These are phyloP conservation scores for Leccinellum rugosiceps DNA, from an alignment of 768 basidiomycete species.

Conservation along the genomic window DNA sequence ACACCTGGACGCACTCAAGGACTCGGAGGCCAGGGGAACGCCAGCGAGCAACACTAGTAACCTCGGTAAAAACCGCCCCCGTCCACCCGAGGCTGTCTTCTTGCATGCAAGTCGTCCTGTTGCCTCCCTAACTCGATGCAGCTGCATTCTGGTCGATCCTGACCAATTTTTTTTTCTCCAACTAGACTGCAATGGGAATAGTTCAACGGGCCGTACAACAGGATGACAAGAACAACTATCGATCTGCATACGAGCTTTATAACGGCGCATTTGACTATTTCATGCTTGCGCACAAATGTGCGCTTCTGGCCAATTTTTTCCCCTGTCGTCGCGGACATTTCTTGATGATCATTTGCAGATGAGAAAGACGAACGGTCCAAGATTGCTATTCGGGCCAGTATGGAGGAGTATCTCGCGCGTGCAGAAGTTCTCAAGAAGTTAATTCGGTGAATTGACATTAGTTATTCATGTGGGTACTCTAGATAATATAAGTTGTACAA, in stretches of 20 bases:
- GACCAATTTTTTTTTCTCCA: neutral
- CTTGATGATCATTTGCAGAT: slow-evolving; percentile 27
- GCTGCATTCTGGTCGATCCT: neutral
- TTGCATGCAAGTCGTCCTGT: slow-evolving; percentile 8
- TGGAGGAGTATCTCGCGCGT: slow-evolving; percentile 84
- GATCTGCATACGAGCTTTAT: slow-evolving; percentile 88
- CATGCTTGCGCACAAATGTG: slow-evolving; percentile 92
- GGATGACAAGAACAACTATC: slow-evolving; percentile 86
- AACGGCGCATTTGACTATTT: slow-evolving; percentile 95
- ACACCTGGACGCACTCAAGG: slow-evolving; percentile 45
- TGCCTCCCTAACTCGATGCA: too few relatives aligned
- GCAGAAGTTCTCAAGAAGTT: slow-evolving; percentile 85
- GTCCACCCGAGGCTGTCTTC: slow-evolving; percentile 17
- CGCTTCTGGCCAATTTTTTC: neutral
- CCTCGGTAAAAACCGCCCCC: slow-evolving; percentile 1
- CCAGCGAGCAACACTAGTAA: neutral
- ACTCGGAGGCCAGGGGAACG: neutral
- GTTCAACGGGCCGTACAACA: slow-evolving; percentile 87
- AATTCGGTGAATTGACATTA: neutral
- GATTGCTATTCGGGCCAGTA: slow-evolving; percentile 75
- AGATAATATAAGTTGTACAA: neutral
- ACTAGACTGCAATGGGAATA: slow-evolving; percentile 75
- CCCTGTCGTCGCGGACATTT: neutral
- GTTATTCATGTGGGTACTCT: neutral
- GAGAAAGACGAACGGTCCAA: slow-evolving; percentile 93